Conservation (phyloP, 345 rosid species). For the Murraya paniculata region DNA sequence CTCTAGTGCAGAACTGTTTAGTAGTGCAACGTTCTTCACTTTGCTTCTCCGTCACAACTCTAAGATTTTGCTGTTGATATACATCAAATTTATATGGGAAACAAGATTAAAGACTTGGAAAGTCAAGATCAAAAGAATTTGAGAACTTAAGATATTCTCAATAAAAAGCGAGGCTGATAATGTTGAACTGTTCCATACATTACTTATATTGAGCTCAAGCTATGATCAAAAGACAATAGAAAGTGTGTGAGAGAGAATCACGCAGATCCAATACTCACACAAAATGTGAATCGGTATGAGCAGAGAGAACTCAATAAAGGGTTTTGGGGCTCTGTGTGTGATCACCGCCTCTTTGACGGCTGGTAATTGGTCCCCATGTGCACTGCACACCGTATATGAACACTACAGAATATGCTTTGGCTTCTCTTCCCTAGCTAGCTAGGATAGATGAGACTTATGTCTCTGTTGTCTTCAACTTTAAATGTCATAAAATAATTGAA, state of each 20-base stretch:
- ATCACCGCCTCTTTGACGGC: slow-evolving; percentile 4
- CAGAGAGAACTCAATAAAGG: neutral
- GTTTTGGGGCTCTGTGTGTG: neutral
- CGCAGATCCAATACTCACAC: too few relatives aligned
- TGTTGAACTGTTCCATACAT: too few relatives aligned
- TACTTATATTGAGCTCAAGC: neutral
- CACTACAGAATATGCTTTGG: neutral
- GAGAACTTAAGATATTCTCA: too few relatives aligned
- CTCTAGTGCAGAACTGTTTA: too few relatives aligned
- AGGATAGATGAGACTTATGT: neutral
- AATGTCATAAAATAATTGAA: slow-evolving; percentile 1
- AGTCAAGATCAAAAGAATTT: too few relatives aligned
- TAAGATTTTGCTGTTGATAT: too few relatives aligned
- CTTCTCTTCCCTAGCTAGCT: too few relatives aligned
- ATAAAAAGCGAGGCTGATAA: too few relatives aligned
- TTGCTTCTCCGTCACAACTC: too few relatives aligned
- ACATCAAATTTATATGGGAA: too few relatives aligned
- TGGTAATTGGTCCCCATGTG: neutral
- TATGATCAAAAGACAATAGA: neutral
- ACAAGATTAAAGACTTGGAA: too few relatives aligned
- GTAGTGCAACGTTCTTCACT: too few relatives aligned
- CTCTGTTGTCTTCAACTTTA: neutral
- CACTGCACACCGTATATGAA: neutral
- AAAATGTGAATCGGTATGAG: neutral
- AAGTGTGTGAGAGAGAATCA: neutral